Evolutionary conservation across 2,329 filamentous ascomycete genomes (phyloP).

Genomic region (Penicillium digitatum): DNA sequence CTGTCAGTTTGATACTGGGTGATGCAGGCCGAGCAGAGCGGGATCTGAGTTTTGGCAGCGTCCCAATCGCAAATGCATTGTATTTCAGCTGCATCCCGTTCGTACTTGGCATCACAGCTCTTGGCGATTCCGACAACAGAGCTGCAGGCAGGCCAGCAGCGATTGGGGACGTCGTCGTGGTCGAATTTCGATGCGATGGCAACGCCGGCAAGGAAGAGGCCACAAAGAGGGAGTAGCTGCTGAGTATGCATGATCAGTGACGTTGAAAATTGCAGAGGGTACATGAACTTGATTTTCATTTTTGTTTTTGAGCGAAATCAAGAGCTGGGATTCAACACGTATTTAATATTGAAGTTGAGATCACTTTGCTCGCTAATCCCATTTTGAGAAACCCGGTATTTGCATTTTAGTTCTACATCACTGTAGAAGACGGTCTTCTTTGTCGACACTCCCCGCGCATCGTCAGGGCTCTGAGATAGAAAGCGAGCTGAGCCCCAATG

Average conservation of each 20-base stretch:
- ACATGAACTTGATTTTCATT: not conserved
- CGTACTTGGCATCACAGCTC: conserved; percentile 23
- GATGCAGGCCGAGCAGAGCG: conserved; percentile 34
- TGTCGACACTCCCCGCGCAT: not conserved
- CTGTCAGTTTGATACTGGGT: conserved; percentile 19
- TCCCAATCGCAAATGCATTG: conserved; percentile 30
- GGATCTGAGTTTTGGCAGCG: conserved; percentile 24
- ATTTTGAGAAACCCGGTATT: not conserved
- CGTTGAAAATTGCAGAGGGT: not conserved
- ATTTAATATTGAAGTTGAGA: conserved; percentile 13
- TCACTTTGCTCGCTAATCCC: not conserved
- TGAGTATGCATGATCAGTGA: conserved; percentile 21
- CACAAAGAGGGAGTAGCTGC: conserved; percentile 22
- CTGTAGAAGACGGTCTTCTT: not conserved
- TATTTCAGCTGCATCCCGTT: conserved; percentile 26
- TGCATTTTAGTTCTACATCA: not conserved
- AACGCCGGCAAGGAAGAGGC: conserved; percentile 24
- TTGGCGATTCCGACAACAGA: conserved; percentile 23
- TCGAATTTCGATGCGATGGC: conserved; percentile 27
- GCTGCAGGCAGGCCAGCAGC: conserved; percentile 27
- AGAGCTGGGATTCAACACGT: not conserved
- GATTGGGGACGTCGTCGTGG: conserved; percentile 27
- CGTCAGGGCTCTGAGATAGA: not conserved
- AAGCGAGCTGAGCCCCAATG: conserved; percentile 12
- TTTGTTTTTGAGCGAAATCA: not conserved